phyloP scores from a whole-genome alignment of 257 asterid species.

The Primulina eburnea region DNA sequence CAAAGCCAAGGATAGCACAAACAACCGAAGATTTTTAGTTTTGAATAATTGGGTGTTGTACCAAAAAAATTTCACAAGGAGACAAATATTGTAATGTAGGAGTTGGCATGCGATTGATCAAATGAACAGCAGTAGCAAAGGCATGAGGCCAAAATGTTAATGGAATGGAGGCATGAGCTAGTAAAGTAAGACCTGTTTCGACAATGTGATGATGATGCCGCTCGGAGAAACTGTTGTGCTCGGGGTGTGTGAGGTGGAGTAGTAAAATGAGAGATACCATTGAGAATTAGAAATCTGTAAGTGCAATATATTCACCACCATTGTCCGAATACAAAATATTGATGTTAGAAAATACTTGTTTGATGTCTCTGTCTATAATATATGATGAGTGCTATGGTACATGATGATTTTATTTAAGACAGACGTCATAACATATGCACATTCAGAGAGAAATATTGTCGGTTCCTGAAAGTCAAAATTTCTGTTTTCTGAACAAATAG shows the following conservation, averaged over 20 bases:
- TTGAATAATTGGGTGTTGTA: not conserved
- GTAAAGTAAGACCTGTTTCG: conserved; percentile 11
- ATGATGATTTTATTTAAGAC: not conserved
- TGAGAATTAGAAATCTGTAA: not conserved
- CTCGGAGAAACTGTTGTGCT: conserved; percentile 6
- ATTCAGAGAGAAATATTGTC: conserved; percentile 1
- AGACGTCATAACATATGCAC: not conserved
- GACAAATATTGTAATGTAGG: no score
- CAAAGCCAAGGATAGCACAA: conserved; percentile 20
- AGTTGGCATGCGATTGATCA: conserved; percentile 22
- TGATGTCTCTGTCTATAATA: not conserved
- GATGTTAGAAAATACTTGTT: no score
- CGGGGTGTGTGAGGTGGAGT: conserved; percentile 7
- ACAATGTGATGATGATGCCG: conserved; percentile 18
- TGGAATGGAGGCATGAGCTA: conserved; percentile 1
- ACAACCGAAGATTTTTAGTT: conserved; percentile 22
- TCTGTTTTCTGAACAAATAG: conserved; percentile 18
- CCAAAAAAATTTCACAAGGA: not conserved
- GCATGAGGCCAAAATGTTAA: not conserved
- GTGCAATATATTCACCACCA: no score
- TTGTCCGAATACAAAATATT: no score
- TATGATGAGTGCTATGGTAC: not conserved
- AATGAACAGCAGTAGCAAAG: not conserved
- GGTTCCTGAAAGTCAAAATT: conserved; percentile 9
- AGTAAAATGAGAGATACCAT: conserved; percentile 13